Percentiles rank a stretch among this genome's conserved stretches.
These are phyloP conservation scores for Calonectria hongkongensis DNA, from an alignment of 2,329 filamentous ascomycete species.

Conservation along the genomic window DNA sequence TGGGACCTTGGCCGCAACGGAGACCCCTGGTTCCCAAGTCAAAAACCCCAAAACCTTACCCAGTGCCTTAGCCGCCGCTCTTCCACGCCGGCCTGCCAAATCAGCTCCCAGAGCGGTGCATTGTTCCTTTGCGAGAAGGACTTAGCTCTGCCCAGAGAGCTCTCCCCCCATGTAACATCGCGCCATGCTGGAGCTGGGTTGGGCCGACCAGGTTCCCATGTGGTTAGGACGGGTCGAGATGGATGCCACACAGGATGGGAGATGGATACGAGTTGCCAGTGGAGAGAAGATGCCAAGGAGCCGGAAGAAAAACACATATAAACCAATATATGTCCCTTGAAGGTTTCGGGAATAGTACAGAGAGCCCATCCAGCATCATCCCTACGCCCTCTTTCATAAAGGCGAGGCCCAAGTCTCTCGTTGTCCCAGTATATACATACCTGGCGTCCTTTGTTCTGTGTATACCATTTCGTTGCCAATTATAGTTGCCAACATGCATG, in stretches of 20 bases:
- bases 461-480: neutral
- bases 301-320: slow-evolving; percentile 6
- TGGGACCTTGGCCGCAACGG: slow-evolving; percentile 5
- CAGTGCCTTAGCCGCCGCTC: slow-evolving; percentile 21
- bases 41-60: slow-evolving; percentile 15
- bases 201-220: slow-evolving; percentile 15
- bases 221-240: neutral
- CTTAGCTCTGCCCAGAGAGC: neutral
- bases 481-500: slow-evolving; percentile 48
- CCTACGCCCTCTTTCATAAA: slow-evolving; percentile 12
- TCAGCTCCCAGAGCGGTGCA: neutral
- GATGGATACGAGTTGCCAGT: slow-evolving; percentile 19
- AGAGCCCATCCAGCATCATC: slow-evolving; percentile 18
- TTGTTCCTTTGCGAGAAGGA: neutral
- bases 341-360: slow-evolving; percentile 5
- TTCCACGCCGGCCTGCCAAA: slow-evolving; percentile 10
- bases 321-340: neutral
- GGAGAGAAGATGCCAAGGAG: slow-evolving; percentile 11
- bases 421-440: slow-evolving; percentile 17
- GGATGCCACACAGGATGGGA: slow-evolving; percentile 13
- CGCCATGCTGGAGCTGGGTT: slow-evolving; percentile 9
- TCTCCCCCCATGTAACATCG: slow-evolving; percentile 3
- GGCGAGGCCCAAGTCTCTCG: slow-evolving; percentile 11
- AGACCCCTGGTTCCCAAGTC: neutral
- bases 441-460: slow-evolving; percentile 6